These are phyloP conservation scores for Leccinum subrobustum DNA, from an alignment of 1,284 basidiomycete genomes.

Conservation along the genomic window DNA sequence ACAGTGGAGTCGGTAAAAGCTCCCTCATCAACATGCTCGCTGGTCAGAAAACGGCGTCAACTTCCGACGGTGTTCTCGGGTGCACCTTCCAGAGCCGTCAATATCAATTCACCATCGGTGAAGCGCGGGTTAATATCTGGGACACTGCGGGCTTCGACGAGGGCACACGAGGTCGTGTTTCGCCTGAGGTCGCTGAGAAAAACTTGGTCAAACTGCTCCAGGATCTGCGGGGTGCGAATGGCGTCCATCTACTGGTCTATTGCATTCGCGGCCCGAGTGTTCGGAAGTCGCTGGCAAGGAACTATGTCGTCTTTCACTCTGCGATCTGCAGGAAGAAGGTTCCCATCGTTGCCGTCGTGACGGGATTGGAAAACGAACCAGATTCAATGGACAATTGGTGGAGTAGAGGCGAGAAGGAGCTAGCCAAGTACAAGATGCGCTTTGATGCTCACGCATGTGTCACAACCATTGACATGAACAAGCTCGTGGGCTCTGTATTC, in stretches of 20 bases:
- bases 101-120: constrained; percentile 18
- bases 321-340: constrained; percentile 31
- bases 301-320: constrained; percentile 33
- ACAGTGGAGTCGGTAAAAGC: constrained; percentile 36
- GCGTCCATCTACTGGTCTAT: constrained; percentile 34
- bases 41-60: constrained; percentile 23
- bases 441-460: constrained; percentile 35
- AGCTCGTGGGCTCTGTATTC: constrained; percentile 17
- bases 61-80: constrained; percentile 28
- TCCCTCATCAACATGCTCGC: constrained; percentile 33
- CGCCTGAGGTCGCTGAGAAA: constrained; percentile 26
- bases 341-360: constrained; percentile 33
- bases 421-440: constrained; percentile 26
- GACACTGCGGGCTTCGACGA: constrained; percentile 33
- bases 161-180: constrained; percentile 26
- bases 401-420: constrained; percentile 27
- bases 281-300: constrained; percentile 25
- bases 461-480: constrained; percentile 30
- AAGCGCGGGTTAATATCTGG: constrained; percentile 28
- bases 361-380: constrained; percentile 32
- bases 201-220: constrained; percentile 26
- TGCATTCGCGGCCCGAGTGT: constrained; percentile 33
- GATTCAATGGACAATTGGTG: constrained; percentile 37
- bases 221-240: constrained; percentile 26
- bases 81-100: constrained; percentile 30